Evolutionary conservation across 2,329 filamentous ascomycete genomes (phyloP).

Genomic region (Botrytis galanthina): DNA sequence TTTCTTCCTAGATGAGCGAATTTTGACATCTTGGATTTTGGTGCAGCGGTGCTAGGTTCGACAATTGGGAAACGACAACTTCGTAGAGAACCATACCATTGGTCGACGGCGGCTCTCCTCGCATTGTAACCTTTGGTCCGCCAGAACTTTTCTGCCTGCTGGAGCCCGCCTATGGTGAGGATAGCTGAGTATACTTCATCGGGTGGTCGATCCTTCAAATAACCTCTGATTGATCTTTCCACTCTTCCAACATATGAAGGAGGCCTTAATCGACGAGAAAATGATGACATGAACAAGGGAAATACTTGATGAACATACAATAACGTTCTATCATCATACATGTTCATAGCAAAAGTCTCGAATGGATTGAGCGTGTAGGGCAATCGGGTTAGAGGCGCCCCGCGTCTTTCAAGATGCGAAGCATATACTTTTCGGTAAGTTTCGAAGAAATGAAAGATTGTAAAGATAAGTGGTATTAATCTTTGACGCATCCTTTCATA

Average conservation of each 20-base stretch:
- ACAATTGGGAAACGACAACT: constrained; percentile 40
- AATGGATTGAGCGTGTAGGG: constrained; percentile 63
- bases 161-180: constrained; percentile 58
- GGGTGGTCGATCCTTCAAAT: constrained; percentile 59
- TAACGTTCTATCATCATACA: constrained; percentile 63
- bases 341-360: constrained; percentile 58
- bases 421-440: constrained; percentile 59
- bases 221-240: constrained; percentile 61
- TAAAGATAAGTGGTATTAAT: constrained; percentile 62
- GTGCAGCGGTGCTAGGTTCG: constrained; percentile 33
- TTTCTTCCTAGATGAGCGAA: constrained; percentile 53
- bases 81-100: constrained; percentile 55
- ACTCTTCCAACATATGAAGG: constrained; percentile 63
- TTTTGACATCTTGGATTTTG: constrained; percentile 53
- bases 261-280: constrained; percentile 59
- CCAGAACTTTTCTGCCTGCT: constrained; percentile 63
- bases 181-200: constrained; percentile 63
- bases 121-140: constrained; percentile 65
- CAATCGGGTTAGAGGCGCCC: constrained; percentile 48
- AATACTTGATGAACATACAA: constrained; percentile 64
- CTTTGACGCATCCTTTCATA: constrained; percentile 63
- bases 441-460: constrained; percentile 67
- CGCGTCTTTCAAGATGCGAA: constrained; percentile 53
- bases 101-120: constrained; percentile 57
- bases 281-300: constrained; percentile 62